A percentile compares a stretch with the other conserved stretches of the same genome.
These are phyloP conservation scores for Wallacemonas sp. DNA, from an alignment of 208 protist species.

Conservation along the genomic window DNA sequence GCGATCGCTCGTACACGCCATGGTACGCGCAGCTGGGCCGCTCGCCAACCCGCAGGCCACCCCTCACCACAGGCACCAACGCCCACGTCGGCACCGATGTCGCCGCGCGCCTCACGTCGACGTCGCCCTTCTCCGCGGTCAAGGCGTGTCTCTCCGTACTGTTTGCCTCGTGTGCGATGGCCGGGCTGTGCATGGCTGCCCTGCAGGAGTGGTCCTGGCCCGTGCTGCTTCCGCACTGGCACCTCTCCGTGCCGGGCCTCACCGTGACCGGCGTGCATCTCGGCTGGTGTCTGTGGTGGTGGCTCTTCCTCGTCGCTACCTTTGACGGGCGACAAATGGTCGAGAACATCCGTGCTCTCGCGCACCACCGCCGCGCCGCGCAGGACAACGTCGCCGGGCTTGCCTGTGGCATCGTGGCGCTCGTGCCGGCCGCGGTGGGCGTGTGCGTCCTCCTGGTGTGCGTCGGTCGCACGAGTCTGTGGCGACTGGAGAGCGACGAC, in stretches of 20 bases:
- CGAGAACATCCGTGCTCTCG: conserved; percentile 24
- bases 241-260: conserved; percentile 37
- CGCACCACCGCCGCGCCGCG: neutral
- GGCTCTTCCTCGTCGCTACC: conserved; percentile 18
- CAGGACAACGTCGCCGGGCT: neutral
- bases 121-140: conserved; percentile 4
- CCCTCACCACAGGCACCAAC: too few relatives aligned
- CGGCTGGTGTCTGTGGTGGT: conserved; percentile 37
- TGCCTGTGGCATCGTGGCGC: neutral
- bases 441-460: conserved; percentile 11
- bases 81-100: too few relatives aligned
- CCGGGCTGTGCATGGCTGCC: conserved; percentile 34
- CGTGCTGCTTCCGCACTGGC: conserved; percentile 34
- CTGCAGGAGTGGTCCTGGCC: conserved; percentile 58
- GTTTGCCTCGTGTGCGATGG: conserved; percentile 24
- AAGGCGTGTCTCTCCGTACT: conserved; percentile 16
- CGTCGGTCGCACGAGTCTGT: conserved; percentile 2
- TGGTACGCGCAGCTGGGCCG: conserved; percentile 3
- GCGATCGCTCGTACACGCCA: neutral
- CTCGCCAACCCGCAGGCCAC: neutral
- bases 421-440: neutral
- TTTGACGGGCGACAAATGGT: conserved; percentile 33
- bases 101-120: neutral
- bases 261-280: conserved; percentile 28
- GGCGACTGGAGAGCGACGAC: neutral